Evolutionary conservation across 306 rosid species (phyloP).

Genomic region (Cucurbita maxima): DNA sequence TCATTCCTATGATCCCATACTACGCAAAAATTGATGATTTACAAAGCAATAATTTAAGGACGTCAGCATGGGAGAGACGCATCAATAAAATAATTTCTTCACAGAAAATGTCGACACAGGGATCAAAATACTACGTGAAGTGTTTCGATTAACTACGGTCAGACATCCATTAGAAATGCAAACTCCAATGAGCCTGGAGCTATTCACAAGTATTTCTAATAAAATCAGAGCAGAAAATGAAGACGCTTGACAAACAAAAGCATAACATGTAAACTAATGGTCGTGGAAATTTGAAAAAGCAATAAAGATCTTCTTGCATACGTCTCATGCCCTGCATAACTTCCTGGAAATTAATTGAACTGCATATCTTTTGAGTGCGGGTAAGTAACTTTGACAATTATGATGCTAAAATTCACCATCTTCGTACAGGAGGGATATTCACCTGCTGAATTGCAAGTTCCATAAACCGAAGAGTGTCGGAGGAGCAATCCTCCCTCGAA

Average conservation of each 20-base stretch:
- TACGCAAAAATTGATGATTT: neutral
- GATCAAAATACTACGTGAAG: neutral
- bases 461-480: conserved; percentile 40
- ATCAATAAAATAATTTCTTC: neutral
- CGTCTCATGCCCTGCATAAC: neutral
- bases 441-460: conserved; percentile 66
- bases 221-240: neutral
- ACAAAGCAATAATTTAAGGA: neutral
- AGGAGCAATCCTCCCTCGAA: conserved; percentile 6
- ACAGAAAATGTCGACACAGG: neutral
- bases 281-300: neutral
- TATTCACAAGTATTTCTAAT: neutral
- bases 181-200: neutral
- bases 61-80: too few species aligned
- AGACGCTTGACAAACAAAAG: neutral
- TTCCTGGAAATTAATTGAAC: neutral
- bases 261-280: neutral
- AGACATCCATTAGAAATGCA: neutral
- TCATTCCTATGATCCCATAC: neutral
- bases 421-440: neutral
- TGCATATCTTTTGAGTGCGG: neutral
- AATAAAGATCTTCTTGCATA: neutral
- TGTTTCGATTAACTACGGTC: neutral
- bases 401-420: neutral
- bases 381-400: neutral